A percentile compares a stretch with the other conserved stretches of the same genome.
These are phyloP conservation scores for Cyclotella atomus DNA, from an alignment of 108 stramenopile species.

Conservation along the genomic window DNA sequence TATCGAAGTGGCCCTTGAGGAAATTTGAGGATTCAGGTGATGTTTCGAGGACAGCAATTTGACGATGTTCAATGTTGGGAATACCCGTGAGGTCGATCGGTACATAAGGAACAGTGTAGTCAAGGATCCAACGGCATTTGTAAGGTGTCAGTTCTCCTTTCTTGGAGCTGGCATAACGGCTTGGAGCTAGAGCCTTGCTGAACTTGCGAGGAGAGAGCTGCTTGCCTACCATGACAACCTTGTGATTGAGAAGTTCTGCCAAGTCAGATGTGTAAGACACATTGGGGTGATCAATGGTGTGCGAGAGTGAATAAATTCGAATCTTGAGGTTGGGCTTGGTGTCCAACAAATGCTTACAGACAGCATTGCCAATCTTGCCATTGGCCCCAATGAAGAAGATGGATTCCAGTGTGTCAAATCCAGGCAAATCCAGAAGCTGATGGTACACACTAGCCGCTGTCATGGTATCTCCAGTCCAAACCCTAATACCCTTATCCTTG, in stretches of 20 bases:
- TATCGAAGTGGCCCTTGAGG: slow-evolving; percentile 67
- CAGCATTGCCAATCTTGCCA: slow-evolving; percentile 74
- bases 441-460: slow-evolving; percentile 73
- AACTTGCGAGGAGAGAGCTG: slow-evolving; percentile 58
- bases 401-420: slow-evolving; percentile 55
- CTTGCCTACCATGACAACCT: slow-evolving; percentile 69
- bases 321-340: slow-evolving; percentile 67
- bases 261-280: slow-evolving; percentile 66
- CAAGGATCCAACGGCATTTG: slow-evolving; percentile 61
- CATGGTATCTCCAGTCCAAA: slow-evolving; percentile 81
- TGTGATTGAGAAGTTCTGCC: slow-evolving; percentile 62
- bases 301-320: slow-evolving; percentile 62
- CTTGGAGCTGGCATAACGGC: slow-evolving; percentile 44
- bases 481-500: slow-evolving; percentile 66
- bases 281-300: slow-evolving; percentile 68
- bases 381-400: slow-evolving; percentile 77
- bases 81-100: slow-evolving; percentile 53
- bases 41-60: slow-evolving; percentile 64
- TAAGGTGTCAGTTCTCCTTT: slow-evolving; percentile 46
- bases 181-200: slow-evolving; percentile 54
- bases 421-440: slow-evolving; percentile 61
- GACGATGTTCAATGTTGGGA: slow-evolving; percentile 59
- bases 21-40: slow-evolving; percentile 53
- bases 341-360: slow-evolving; percentile 58
- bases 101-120: slow-evolving; percentile 73